These are phyloP conservation scores for Paracoccidioides lutzii DNA, from an alignment of 2,329 filamentous ascomycete species.

Conservation along the genomic window DNA sequence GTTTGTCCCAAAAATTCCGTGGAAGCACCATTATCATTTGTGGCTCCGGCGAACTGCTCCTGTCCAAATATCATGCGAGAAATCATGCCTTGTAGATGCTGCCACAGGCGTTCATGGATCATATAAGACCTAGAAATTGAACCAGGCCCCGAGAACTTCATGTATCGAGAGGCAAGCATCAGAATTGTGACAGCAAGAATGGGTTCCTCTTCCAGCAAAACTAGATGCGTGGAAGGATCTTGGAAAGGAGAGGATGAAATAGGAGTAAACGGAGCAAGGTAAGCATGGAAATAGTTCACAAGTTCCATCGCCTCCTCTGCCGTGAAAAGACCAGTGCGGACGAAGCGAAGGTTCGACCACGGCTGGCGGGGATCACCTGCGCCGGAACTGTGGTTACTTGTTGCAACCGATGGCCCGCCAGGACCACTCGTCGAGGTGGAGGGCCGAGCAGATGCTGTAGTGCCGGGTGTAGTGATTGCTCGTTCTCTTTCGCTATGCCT, in stretches of 20 bases:
- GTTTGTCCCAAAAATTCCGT: slow-evolving; percentile 30
- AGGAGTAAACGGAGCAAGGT: slow-evolving; percentile 72
- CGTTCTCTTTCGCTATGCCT: slow-evolving; percentile 12
- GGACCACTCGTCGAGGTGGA: neutral
- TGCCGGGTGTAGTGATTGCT: neutral
- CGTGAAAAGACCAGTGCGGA: slow-evolving; percentile 82
- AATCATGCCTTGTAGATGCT: slow-evolving; percentile 77
- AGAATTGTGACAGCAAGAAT: slow-evolving; percentile 75
- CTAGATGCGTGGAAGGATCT: slow-evolving; percentile 57
- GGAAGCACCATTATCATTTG: slow-evolving; percentile 48
- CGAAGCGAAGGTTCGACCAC: slow-evolving; percentile 76
- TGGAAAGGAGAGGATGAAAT: slow-evolving; percentile 77
- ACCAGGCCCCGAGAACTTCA: slow-evolving; percentile 57
- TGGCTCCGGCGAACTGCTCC: slow-evolving; percentile 73
- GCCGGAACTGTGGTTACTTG: slow-evolving; percentile 6
- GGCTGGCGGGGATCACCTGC: slow-evolving; percentile 45
- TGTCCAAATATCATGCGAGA: slow-evolving; percentile 85
- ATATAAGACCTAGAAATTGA: slow-evolving; percentile 64
- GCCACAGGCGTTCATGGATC: slow-evolving; percentile 83
- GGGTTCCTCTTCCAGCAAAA: slow-evolving; percentile 74
- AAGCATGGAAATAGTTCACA: slow-evolving; percentile 81
- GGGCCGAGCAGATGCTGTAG: neutral
- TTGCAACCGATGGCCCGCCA: slow-evolving; percentile 4
- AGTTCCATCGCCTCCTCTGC: slow-evolving; percentile 75
- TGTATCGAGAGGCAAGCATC: slow-evolving; percentile 76